A percentile compares a stretch with the other conserved stretches of the same genome.
Evolutionary conservation across 2,329 filamentous ascomycete species (phyloP).

Genomic region (Colletotrichum sp.): DNA sequence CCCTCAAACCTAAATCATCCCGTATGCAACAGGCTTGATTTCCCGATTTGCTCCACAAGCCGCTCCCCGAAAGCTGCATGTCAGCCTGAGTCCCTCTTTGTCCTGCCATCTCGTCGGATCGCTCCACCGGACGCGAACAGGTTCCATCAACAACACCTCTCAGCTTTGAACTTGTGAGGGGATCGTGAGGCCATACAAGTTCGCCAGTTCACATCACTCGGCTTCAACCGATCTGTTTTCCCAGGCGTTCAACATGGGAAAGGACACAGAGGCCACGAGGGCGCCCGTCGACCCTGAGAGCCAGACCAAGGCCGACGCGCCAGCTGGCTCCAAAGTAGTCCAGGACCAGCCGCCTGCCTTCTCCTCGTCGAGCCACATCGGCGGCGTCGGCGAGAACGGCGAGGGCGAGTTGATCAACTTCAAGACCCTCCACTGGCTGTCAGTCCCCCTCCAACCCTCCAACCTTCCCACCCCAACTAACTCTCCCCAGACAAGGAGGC

Average conservation of each 20-base stretch:
- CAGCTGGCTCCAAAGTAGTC: neutral
- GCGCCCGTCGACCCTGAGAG: neutral
- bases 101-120: neutral
- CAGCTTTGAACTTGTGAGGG: neutral
- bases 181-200: neutral
- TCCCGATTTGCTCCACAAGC: conserved; percentile 4
- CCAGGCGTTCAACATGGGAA: conserved; percentile 1
- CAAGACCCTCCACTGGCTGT: conserved; percentile 43
- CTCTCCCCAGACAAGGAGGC: conserved; percentile 42
- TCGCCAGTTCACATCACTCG: neutral
- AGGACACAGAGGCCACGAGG: neutral
- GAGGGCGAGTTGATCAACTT: conserved; percentile 33
- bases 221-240: neutral
- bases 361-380: neutral
- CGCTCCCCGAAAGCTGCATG: neutral
- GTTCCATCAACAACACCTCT: conserved; percentile 1
- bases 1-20: conserved; percentile 8
- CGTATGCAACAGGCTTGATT: neutral
- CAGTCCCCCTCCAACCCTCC: conserved; percentile 8
- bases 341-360: neutral
- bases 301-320: neutral
- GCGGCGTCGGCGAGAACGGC: neutral
- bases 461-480: neutral
- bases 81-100: neutral
- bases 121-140: neutral